Base-by-base conservation (phyloP, 169 alveolate genomes). In the Besnoitia besnoiti region DNA sequence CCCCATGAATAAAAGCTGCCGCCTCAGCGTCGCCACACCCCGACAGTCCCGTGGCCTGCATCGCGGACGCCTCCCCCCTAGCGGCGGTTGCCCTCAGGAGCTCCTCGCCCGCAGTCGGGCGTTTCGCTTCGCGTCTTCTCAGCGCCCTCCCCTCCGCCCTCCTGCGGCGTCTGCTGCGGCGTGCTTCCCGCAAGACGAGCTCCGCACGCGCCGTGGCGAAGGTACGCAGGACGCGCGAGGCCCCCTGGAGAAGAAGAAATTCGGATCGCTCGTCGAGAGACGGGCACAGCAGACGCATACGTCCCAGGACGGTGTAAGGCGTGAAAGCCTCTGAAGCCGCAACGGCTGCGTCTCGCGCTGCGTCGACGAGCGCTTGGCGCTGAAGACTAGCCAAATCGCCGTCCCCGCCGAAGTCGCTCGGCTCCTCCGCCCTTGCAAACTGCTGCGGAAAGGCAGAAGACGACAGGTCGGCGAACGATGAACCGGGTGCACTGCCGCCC, bases 231-330 rank as follows among this genome's bases (percentile, higher is more conserved):
- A 73, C 2, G 12, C 82, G 3, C 82, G 82, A 73, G 1, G n/a
- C 39, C 27, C 82, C 82, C n/a, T 73, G 82, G n/a, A 73, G 82
- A 73, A 73, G 82, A n/a, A 73, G 82, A 16, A 73, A 73, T 42
- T 73, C 82, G 39, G 82, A 27, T 37, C 39, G 46, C 8, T 73
- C 82, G 21, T 73, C 82, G 19, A 73, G 47, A 37, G 39, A n/a
- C 39, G 82, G n/a, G 8, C 24, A n/a, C 12, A 73, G 82, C 8
- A 73, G 46, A 8, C 82, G 82, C 46, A 73, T 42, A 30, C 82
- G 39, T 5, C 82, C 82, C 82, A 73, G n/a, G 44, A 73, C 39
- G 8, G 82, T 73, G 46, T 73, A 73, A 30, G 82, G 82, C 21
- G 82, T 73, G 46, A 73, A 73, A 19, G 82, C 46, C n/a, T 73